Evolutionary conservation across 768 basidiomycete genomes (phyloP).

Genomic region (Russula earlei): DNA sequence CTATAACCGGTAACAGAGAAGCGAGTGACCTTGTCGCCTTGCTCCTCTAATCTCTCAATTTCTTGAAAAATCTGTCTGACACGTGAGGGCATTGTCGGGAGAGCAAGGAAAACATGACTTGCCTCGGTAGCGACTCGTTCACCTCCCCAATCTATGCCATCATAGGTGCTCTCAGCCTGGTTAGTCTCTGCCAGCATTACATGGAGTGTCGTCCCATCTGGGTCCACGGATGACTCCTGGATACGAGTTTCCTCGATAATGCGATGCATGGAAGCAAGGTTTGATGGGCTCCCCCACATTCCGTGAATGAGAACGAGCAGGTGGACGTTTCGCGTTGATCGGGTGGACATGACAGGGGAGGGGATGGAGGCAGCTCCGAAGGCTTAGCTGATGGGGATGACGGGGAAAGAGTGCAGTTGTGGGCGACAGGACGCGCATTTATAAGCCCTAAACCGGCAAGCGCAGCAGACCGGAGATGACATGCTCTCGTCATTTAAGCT

Average conservation of each 20-base stretch:
- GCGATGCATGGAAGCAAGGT: constrained; percentile 51
- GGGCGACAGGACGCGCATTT: not conserved
- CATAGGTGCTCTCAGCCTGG: constrained; percentile 58
- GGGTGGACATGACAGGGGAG: not conserved
- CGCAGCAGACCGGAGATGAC: not conserved
- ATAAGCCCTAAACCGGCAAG: not conserved
- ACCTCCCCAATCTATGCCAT: constrained; percentile 78
- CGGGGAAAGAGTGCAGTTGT: too few relatives aligned
- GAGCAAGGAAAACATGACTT: constrained; percentile 8
- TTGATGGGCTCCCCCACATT: constrained; percentile 74
- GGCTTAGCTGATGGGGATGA: not conserved
- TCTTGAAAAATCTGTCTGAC: constrained; percentile 43
- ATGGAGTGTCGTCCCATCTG: constrained; percentile 40
- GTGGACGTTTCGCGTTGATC: not conserved
- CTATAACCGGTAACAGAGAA: constrained; percentile 74
- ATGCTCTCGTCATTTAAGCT: too few relatives aligned
- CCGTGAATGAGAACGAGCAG: constrained; percentile 38
- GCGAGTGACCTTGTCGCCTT: constrained; percentile 50
- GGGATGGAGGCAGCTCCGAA: not conserved
- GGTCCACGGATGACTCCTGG: constrained; percentile 20
- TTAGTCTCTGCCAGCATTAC: constrained; percentile 61
- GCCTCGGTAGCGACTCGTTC: constrained; percentile 78
- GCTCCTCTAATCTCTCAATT: constrained; percentile 40
- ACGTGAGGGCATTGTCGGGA: not conserved
- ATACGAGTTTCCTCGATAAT: constrained; percentile 40